Evolutionary conservation across 2,329 filamentous ascomycete genomes (phyloP).

Genomic region (Neonectria neomacrospora): DNA sequence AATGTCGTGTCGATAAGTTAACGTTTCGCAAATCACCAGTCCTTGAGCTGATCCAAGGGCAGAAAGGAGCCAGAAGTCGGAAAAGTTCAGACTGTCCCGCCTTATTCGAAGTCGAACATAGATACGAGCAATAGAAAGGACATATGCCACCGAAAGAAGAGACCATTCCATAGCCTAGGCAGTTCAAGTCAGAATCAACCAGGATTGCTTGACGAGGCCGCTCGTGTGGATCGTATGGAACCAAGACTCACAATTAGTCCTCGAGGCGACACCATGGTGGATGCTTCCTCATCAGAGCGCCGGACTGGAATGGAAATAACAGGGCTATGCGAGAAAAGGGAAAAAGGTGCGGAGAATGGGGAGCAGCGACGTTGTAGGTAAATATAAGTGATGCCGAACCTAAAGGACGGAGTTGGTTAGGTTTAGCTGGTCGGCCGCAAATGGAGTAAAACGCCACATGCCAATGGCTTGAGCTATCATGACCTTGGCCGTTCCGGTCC

Average conservation of each 20-base stretch:
- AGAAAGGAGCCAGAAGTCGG: slow-evolving; percentile 6
- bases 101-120: slow-evolving; percentile 18
- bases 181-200: background rate
- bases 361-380: background rate
- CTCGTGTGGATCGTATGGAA: background rate
- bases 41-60: background rate
- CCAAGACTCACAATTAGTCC: background rate
- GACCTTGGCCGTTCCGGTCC: background rate
- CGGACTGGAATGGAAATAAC: background rate
- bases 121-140: slow-evolving; percentile 8
- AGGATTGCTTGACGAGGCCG: too few relatives aligned
- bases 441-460: background rate
- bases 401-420: background rate
- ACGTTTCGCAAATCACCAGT: slow-evolving; percentile 10
- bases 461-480: background rate
- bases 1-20: slow-evolving; percentile 3
- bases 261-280: background rate
- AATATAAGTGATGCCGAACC: background rate
- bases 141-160: slow-evolving; percentile 3
- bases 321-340: background rate
- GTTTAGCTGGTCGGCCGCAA: background rate
- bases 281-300: background rate
- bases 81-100: slow-evolving; percentile 1
- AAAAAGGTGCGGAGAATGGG: background rate
- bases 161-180: slow-evolving; percentile 13